Base-by-base conservation (phyloP, 164 flowering plant species). In the Vitis rotundifolia region DNA sequence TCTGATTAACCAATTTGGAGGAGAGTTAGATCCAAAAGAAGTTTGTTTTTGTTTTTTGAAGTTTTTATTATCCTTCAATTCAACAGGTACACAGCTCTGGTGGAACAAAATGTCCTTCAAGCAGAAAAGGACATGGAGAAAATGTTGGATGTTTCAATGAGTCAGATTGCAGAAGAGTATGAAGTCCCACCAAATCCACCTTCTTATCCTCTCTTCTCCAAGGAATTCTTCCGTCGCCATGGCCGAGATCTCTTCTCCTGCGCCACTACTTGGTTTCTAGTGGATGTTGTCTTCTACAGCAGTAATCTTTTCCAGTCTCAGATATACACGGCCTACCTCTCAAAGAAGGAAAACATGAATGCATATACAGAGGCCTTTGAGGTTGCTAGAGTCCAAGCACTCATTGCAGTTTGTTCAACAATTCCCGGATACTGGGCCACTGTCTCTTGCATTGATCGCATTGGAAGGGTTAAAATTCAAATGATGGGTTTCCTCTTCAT, bases 381-480 rank as follows among this genome's bases (percentile, higher is more conserved):
- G 0, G 72, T 82, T 0, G 88, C 91, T 0, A 58, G 47, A 49
- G 58, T 83, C 59, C 89, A 85, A 55, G 86, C 84, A 4, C 81
- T 87, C 59, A 49, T 89, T 0, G 87, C 94, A 2, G 29, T 74
- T 1, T 80, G 78, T 31, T 81, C 91, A 2, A 79, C 91, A 0
- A 78, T 90, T 57, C 94, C 92, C 0, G 94, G 94, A 8, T 90
- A 90, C 69, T 89, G 75, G 73, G 78, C 78, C 59, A 71, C 87
- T 3, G 88, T 89, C 14, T 67, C 53, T 59, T 70, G 86, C 76
- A 88, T 89, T 19, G 94, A 89, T 44, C 86, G 82, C 1, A 57
- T 85, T 3, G 94, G 91, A 1, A 54, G 91, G 57, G 76, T 78
- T 26, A 80, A 71, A 28, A 83, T 87, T 60, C 94, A 89, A 65